Percentiles rank a stretch among this genome's conserved stretches.
Evolutionary conservation across 2,329 filamentous ascomycete genomes (phyloP).

Genomic region (Alternaria hordeiaustralica): DNA sequence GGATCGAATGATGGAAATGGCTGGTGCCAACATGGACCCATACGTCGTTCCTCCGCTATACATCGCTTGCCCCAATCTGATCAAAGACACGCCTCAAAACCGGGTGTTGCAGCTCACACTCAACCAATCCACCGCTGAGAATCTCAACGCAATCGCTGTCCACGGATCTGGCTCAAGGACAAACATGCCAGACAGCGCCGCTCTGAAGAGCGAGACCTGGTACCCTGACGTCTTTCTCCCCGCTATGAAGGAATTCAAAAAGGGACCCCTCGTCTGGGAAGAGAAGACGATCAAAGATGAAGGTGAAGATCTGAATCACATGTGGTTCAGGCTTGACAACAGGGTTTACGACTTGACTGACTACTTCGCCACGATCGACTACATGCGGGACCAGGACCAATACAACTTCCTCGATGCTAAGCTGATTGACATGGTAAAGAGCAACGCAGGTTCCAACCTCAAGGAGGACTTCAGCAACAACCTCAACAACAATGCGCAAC

Average conservation of each 20-base stretch:
- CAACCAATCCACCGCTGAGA: conserved; percentile 64
- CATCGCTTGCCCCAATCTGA: conserved; percentile 75
- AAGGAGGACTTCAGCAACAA: conserved; percentile 67
- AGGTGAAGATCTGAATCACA: conserved; percentile 70
- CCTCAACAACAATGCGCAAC: conserved; percentile 60
- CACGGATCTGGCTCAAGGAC: conserved; percentile 74
- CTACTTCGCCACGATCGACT: conserved; percentile 79
- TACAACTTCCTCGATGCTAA: conserved; percentile 77
- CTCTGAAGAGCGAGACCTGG: conserved; percentile 73
- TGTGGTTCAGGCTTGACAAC: conserved; percentile 80
- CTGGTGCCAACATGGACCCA: conserved; percentile 77
- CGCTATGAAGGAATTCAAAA: conserved; percentile 82
- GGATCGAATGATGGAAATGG: conserved; percentile 76
- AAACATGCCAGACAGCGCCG: conserved; percentile 57
- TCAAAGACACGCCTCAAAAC: conserved; percentile 53
- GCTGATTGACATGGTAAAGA: conserved; percentile 71
- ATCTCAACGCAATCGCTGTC: conserved; percentile 60
- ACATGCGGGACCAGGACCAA: conserved; percentile 59
- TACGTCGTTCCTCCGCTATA: conserved; percentile 84
- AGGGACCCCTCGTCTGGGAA: conserved; percentile 82
- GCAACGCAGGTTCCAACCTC: conserved; percentile 81
- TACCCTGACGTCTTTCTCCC: conserved; percentile 77
- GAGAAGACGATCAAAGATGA: conserved; percentile 65
- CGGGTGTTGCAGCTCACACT: conserved; percentile 63
- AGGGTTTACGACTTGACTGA: conserved; percentile 88